Conservation (phyloP, 495 filamentous ascomycete species). For the Lophiotrema nucula region DNA sequence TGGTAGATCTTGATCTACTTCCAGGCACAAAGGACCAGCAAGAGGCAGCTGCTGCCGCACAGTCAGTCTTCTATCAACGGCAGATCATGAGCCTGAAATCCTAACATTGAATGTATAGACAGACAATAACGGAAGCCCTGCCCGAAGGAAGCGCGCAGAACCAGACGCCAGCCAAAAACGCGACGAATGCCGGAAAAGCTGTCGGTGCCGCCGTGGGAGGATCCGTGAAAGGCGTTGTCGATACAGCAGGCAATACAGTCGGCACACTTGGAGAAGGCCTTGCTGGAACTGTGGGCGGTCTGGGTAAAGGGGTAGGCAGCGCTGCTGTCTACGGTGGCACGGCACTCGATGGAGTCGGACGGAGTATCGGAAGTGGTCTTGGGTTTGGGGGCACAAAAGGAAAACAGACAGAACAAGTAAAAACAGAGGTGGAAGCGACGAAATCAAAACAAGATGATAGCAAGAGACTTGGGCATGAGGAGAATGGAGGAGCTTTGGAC, state of each 20-base stretch:
- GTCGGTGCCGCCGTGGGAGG: slow-evolving; percentile 10
- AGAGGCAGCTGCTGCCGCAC: slow-evolving; percentile 1
- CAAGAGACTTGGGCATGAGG: slow-evolving; percentile 1
- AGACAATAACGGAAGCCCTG: not conserved
- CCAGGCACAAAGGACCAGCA: slow-evolving; percentile 10
- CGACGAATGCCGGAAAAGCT: slow-evolving; percentile 1
- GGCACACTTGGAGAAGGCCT: slow-evolving; percentile 18
- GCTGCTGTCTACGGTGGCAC: slow-evolving; percentile 4
- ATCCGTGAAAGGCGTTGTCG: slow-evolving; percentile 11
- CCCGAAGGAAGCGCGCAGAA: not conserved
- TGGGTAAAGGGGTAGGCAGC: slow-evolving; percentile 10
- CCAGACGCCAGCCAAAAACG: not conserved
- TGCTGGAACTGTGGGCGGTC: not conserved
- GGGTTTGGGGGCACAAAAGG: slow-evolving; percentile 1
- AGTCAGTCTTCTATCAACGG: not conserved
- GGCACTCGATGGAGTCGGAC: slow-evolving; percentile 1
- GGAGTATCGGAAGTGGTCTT: not conserved
- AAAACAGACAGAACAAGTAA: not conserved
- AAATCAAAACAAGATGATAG: too few species aligned
- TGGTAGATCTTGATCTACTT: slow-evolving; percentile 17
- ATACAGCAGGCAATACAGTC: slow-evolving; percentile 18
- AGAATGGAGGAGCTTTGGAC: not conserved
- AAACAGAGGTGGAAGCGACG: not conserved
- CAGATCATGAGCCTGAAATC: not conserved
- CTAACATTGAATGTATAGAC: too few species aligned